Evolutionary conservation across 1,139 yeast species (phyloP).

Genomic region (Torulaspora globosa): DNA sequence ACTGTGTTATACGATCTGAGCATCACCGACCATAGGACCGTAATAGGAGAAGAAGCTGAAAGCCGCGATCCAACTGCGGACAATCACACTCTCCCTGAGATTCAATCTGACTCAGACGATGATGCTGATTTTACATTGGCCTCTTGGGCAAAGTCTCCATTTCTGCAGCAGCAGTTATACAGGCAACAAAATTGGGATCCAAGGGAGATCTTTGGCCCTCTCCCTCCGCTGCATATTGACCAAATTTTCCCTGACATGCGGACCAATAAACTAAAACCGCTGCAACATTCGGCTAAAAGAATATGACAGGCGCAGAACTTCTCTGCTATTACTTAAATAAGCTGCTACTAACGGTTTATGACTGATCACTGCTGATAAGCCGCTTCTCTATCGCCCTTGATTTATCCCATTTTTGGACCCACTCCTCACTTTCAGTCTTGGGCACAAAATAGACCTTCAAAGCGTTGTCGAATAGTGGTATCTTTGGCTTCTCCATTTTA

Average conservation of each 20-base stretch:
- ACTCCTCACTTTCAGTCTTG: slow-evolving; percentile 55
- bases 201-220: slow-evolving; percentile 69
- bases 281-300: slow-evolving; percentile 47
- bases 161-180: slow-evolving; percentile 39
- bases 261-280: slow-evolving; percentile 48
- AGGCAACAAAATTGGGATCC: slow-evolving; percentile 67
- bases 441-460: slow-evolving; percentile 79
- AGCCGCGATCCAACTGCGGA: slow-evolving; percentile 6
- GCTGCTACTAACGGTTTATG: not conserved
- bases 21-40: slow-evolving; percentile 33
- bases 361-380: slow-evolving; percentile 2
- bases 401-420: slow-evolving; percentile 70
- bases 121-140: slow-evolving; percentile 28
- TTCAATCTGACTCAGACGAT: slow-evolving; percentile 34
- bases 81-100: slow-evolving; percentile 35
- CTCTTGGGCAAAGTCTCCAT: slow-evolving; percentile 35
- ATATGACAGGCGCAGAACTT: slow-evolving; percentile 7
- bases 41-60: slow-evolving; percentile 21
- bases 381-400: slow-evolving; percentile 55
- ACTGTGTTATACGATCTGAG: slow-evolving; percentile 30
- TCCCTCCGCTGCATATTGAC: slow-evolving; percentile 62
- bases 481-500: slow-evolving; percentile 56
- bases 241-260: slow-evolving; percentile 57
- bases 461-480: slow-evolving; percentile 76
- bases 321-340: not conserved